These are phyloP conservation scores for Venustampulla echinocandica DNA, from an alignment of 495 filamentous ascomycete species.

Conservation along the genomic window DNA sequence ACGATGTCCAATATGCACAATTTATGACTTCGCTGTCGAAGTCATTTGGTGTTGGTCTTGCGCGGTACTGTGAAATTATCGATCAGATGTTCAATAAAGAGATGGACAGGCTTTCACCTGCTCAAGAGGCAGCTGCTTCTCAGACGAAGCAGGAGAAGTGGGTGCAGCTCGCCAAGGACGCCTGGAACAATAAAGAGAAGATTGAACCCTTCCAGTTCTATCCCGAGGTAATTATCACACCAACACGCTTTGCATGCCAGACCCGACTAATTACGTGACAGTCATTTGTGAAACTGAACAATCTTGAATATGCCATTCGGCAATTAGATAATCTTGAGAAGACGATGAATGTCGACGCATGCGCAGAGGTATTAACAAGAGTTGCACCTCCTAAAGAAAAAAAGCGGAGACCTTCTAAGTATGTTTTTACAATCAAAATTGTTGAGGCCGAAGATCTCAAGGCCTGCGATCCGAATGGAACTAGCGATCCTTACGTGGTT, in stretches of 20 bases:
- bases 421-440: conserved; percentile 98
- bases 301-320: conserved; percentile 84
- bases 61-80: conserved; percentile 83
- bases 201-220: conserved; percentile 98
- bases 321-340: conserved; percentile 85
- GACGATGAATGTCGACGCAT: conserved; percentile 88
- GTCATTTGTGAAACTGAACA: conserved; percentile 97
- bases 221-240: conserved; percentile 57
- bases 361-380: conserved; percentile 68
- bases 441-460: conserved; percentile 98
- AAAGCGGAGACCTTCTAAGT: conserved; percentile 61
- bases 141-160: conserved; percentile 87
- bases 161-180: conserved; percentile 86
- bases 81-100: conserved; percentile 82
- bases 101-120: conserved; percentile 82
- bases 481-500: conserved; percentile 95
- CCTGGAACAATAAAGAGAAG: conserved; percentile 89
- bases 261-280: conserved; percentile 28
- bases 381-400: conserved; percentile 46
- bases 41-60: conserved; percentile 71
- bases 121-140: conserved; percentile 68
- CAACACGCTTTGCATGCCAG: background rate
- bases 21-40: conserved; percentile 97
- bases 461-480: conserved; percentile 89
- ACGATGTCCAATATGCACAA: conserved; percentile 85